Evolutionary conservation across 495 filamentous ascomycete species (phyloP), one percentile per base, ranked within the genome.

Genomic region (Aspergillus kassunensis): DNA sequence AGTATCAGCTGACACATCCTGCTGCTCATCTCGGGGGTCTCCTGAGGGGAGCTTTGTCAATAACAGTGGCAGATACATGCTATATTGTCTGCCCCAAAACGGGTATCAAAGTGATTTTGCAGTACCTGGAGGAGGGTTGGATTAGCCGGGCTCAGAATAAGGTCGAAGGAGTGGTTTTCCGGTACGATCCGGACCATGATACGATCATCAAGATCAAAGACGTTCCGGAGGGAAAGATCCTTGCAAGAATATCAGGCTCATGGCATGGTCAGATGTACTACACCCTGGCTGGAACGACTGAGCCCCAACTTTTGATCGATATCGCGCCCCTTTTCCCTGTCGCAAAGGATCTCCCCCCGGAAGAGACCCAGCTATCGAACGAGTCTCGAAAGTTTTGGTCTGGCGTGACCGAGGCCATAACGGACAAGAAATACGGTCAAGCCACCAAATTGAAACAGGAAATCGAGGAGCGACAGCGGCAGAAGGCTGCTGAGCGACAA

Each of bases 61-160:
- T 98, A 36, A 91, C 84, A 19, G 93, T 98, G 10, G 82, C 91
- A 18, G 93, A 98, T 57, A 78, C 81, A 54, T 92, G 88, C 59
- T 95, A 87, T 63, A 72, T 97, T 37, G 89, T 85, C 8, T 98
- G 93, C 65, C 78, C 83, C 5, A 87, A 89, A 69, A 96, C 90
- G 1, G 87, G 84, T 54, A 83, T 92, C 57, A 97, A 97, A 65
- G 85, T 84, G 4, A 96, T 98, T 47, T 68, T 98, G 15, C 84
- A 91, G 52, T 98, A 98, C 66, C 66, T 90, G 42, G 92, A 97
- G 57, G 95, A 98, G 45, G 89, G 90, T 27, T 98, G 95, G 92
- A 78, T 97, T 8, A 89, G 90, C 36, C 88, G 88, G 49, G 81
- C 90, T 29, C 91, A 95, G 53, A 92, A 97, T 65, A 88, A 85